phyloP scores from a whole-genome alignment of 2,329 filamentous ascomycete species.

The Rhexocercosporidium sp. region DNA sequence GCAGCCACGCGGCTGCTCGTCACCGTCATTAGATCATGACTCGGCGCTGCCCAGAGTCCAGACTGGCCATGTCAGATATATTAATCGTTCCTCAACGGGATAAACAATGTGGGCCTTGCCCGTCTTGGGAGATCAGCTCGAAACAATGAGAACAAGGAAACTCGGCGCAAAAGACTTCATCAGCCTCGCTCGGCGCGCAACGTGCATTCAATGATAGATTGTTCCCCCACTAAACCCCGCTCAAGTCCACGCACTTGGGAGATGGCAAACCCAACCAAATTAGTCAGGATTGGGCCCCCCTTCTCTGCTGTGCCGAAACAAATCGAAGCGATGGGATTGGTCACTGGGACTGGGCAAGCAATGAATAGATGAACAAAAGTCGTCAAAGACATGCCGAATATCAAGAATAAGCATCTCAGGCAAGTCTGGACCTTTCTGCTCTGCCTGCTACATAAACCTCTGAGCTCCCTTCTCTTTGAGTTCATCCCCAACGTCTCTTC shows the following conservation, averaged over 20 bases:
- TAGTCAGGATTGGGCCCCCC: neutral
- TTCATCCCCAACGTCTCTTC: too few species aligned
- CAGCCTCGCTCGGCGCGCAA: neutral
- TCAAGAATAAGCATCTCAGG: neutral
- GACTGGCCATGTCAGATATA: conserved; percentile 7
- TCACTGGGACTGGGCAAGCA: neutral
- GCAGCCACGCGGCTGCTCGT: neutral
- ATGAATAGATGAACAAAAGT: conserved; percentile 13
- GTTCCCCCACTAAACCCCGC: neutral
- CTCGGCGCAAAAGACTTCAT: neutral
- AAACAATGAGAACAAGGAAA: conserved; percentile 8
- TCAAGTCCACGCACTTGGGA: conserved; percentile 3
- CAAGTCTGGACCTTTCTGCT: neutral
- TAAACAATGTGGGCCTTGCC: conserved; percentile 6
- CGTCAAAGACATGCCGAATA: conserved; percentile 10
- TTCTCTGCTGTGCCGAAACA: neutral
- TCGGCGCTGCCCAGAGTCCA: neutral
- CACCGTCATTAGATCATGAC: neutral
- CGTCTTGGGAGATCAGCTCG: neutral
- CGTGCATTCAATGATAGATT: neutral
- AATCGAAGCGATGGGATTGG: conserved; percentile 10
- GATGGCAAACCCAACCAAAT: conserved; percentile 10
- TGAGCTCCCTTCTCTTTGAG: neutral
- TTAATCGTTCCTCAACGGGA: conserved; percentile 8
- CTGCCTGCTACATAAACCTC: conserved; percentile 11